Conservation (phyloP, 345 rosid genomes). For the Draba incana region DNA sequence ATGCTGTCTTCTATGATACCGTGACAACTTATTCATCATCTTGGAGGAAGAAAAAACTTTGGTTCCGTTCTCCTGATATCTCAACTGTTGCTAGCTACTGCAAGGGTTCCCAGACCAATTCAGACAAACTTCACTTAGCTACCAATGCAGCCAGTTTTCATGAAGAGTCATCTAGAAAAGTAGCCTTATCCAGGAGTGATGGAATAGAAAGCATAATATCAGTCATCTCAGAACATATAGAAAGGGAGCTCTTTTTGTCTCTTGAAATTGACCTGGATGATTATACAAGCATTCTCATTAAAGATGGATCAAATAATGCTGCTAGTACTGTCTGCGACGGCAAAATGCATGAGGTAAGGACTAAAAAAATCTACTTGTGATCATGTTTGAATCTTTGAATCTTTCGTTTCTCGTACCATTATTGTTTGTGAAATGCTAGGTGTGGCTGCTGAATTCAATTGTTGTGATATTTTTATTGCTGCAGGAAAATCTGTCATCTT, state of each 20-base stretch:
- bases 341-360: slow-evolving; percentile 49
- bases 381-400: background rate
- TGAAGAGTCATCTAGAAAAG: slow-evolving; percentile 39
- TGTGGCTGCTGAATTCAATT: slow-evolving; percentile 28
- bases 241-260: slow-evolving; percentile 64
- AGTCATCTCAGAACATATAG: slow-evolving; percentile 55
- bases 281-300: slow-evolving; percentile 54
- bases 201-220: slow-evolving; percentile 37
- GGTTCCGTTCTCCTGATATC: slow-evolving; percentile 53
- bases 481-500: slow-evolving; percentile 51
- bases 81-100: slow-evolving; percentile 32
- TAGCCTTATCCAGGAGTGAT: slow-evolving; percentile 24
- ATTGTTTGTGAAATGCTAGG: slow-evolving; percentile 25
- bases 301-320: slow-evolving; percentile 52
- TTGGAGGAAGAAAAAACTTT: slow-evolving; percentile 75
- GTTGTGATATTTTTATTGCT: slow-evolving; percentile 27
- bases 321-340: slow-evolving; percentile 40
- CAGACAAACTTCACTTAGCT: slow-evolving; percentile 44
- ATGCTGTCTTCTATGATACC: slow-evolving; percentile 78
- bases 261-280: slow-evolving; percentile 49
- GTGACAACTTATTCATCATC: slow-evolving; percentile 52
- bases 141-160: slow-evolving; percentile 34
- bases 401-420: slow-evolving; percentile 13
- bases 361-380: slow-evolving; percentile 2
- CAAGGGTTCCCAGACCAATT: slow-evolving; percentile 30